Evolutionary conservation across 2,329 filamentous ascomycete species (phyloP), one percentile per base, ranked within the genome.

Genomic region (Alternaria hordeiaustralica): DNA sequence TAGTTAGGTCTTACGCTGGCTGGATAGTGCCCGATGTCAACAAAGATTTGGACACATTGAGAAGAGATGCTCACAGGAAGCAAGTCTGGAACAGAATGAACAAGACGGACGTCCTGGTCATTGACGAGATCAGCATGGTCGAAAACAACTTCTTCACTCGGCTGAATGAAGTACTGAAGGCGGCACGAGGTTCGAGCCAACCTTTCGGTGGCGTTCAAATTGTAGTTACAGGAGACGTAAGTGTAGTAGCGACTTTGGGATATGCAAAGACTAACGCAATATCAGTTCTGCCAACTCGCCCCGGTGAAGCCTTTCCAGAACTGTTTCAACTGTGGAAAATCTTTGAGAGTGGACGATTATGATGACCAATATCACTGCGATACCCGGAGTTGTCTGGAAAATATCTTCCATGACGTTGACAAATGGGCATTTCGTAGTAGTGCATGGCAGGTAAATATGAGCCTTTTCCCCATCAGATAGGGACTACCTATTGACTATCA

Each of bases 101-200:
- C 36, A 45, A 74, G 0, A 88, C 85, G 0, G 81, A 89, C 55
- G 84, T 88, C 0, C 79, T 91, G 3, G 82, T 91, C 20, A 87
- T 91, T 20, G 88, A 90, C 68, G 88, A 91, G 73, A 87, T 91
- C 61, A 88, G 85, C 66, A 91, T 91, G 88, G 82, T 90, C 0
- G 86, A 88, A 51, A 87, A 84, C 58, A 72, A 82, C 13, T 80
- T 84, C 55, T 84, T 89, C 30, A 83, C 86, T 60, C 82, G 87
- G 8, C 75, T 71, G 6, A 84, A 87, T 58, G 73, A 68, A 4
- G 71, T 87, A 3, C 82, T 84, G 78, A 85, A 86, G 63, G 73
- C 64, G 23, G 55, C 45, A 4, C 61, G 60, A 20, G 49, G 53
- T n/a, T 55, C 47, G 0, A 67, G 59, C 7, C 41, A 50, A 12